Evolutionary conservation across 2,329 filamentous ascomycete genomes (phyloP).

Genomic region (Epicoccum nigrum): DNA sequence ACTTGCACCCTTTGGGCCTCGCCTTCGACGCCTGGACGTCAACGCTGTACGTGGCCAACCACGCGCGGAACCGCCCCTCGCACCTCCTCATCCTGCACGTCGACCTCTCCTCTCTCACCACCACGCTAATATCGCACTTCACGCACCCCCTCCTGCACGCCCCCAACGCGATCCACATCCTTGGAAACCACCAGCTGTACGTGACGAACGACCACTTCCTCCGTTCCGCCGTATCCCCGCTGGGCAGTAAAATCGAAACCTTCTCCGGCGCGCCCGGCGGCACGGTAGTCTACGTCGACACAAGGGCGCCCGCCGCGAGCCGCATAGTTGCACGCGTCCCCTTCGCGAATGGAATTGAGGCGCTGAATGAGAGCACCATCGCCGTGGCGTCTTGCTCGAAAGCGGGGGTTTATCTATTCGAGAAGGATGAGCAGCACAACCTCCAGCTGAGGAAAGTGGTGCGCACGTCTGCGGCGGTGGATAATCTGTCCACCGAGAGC

Average conservation of each 20-base stretch:
- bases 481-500: constrained; percentile 50
- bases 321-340: constrained; percentile 41
- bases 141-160: constrained; percentile 41
- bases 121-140: constrained; percentile 40
- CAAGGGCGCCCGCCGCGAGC: constrained; percentile 15
- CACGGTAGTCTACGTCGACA: constrained; percentile 45
- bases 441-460: constrained; percentile 22
- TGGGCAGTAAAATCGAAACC: constrained; percentile 48
- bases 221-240: constrained; percentile 25
- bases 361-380: constrained; percentile 45
- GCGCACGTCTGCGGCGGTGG: constrained; percentile 43
- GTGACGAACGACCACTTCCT: constrained; percentile 54
- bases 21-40: constrained; percentile 43
- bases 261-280: constrained; percentile 47
- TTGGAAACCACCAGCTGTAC: constrained; percentile 43
- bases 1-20: constrained; percentile 54
- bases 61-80: constrained; percentile 41
- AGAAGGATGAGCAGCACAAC: constrained; percentile 9
- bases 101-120: constrained; percentile 25
- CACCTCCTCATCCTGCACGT: constrained; percentile 43
- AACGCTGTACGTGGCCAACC: constrained; percentile 51
- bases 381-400: constrained; percentile 49
- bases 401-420: constrained; percentile 46
- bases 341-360: constrained; percentile 52
- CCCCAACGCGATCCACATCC: constrained; percentile 49